Evolutionary conservation across 352 stramenopile species (phyloP).

Genomic region (Hyaloperonospora brassicae): DNA sequence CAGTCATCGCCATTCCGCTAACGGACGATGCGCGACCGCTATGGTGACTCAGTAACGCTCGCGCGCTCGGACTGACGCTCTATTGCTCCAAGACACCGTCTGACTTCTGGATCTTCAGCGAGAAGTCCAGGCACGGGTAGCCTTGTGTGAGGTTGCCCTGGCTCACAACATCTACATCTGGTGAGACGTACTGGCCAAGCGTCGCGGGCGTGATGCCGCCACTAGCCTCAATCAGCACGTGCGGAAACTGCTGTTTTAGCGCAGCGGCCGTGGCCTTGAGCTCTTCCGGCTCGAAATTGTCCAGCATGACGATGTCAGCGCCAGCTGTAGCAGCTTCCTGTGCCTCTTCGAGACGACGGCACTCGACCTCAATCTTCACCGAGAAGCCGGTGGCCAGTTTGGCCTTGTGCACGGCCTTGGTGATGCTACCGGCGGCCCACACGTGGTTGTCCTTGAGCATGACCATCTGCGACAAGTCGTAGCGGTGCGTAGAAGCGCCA

Average conservation of each 20-base stretch:
- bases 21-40: neutral
- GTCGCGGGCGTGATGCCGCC: conserved; percentile 95
- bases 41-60: neutral
- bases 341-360: conserved; percentile 89
- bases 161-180: conserved; percentile 95
- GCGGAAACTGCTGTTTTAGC: conserved; percentile 92
- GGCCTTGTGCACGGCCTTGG: conserved; percentile 88
- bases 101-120: conserved; percentile 93
- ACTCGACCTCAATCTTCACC: conserved; percentile 99
- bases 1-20: conserved; percentile 10
- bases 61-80: neutral
- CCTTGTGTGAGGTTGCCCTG: conserved; percentile 96
- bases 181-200: conserved; percentile 89
- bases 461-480: conserved; percentile 98
- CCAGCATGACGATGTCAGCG: conserved; percentile 96
- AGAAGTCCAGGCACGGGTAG: conserved; percentile 95
- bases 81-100: conserved; percentile 47
- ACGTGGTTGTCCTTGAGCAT: conserved; percentile 99
- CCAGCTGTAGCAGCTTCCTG: conserved; percentile 83
- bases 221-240: conserved; percentile 95
- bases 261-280: conserved; percentile 87
- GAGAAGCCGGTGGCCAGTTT: conserved; percentile 91
- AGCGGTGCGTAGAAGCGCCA: conserved; percentile 88
- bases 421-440: conserved; percentile 93
- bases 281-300: conserved; percentile 94